Base-by-base conservation (phyloP, 2,329 filamentous ascomycete genomes). In the Calonectria montana region DNA sequence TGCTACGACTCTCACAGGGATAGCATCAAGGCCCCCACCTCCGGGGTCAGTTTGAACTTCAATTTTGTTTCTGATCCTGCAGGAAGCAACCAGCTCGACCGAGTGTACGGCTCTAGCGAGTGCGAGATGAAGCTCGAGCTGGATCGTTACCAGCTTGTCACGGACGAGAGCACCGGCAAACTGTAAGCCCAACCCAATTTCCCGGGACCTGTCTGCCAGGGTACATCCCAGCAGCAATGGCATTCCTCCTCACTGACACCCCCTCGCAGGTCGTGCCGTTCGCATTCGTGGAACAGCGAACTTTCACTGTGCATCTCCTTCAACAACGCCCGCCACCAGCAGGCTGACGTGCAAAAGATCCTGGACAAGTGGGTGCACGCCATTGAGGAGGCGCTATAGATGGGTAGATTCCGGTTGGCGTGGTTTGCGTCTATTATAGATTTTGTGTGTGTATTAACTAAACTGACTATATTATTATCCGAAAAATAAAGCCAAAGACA, bases 61-160 rank as follows among this genome's bases (percentile, higher is more conserved):
- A 70, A 70, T 43, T 70, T 61, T 50, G 50, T 70, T 15, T 61
- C 62, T 12, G 68, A 70, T 25, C 68, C 62, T 12, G 62, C 62
- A 6, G 62, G 62, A 23, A 70, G 62, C 35, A 70, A 70, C 31
- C 62, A 70, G 41, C 53, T 70, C 4, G 62, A 70, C 8, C 41
- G 27, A 4, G 35, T n/a, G 1, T 66, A 70, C 8, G 62, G 41
- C 23, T 31, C 39, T 9, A 43, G 7, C 12, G 43, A 66, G n/a
- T 31, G 31, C 3, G 8, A 62, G 13, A 29, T n/a, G 16, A 66
- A 27, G 15, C 37, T 70, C 1, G 25, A 25, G 15, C 45, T 70
- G 3, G 43, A 65, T n/a, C 48, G 8, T 5, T 70, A 66, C 37
- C 68, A 66, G 48, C 53, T 70, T 39, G 61, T 66, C 16, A 66